phyloP scores from a whole-genome alignment of 139 green algal species.

The Volvox reticuliferus region DNA sequence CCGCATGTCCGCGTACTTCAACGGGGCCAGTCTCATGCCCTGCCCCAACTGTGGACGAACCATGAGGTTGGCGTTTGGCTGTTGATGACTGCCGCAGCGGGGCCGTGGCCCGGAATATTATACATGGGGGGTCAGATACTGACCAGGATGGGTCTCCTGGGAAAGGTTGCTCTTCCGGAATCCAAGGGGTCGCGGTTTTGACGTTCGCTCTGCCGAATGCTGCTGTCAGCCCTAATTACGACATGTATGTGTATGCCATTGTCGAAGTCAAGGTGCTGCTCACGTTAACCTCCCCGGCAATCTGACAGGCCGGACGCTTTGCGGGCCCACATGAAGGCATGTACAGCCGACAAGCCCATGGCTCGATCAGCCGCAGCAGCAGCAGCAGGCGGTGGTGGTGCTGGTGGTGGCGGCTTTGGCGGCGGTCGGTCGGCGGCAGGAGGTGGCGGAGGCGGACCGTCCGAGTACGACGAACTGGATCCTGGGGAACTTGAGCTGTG shows the following conservation, averaged over 20 bases:
- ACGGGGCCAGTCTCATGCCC: slow-evolving; percentile 45
- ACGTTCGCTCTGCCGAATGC: too few relatives aligned
- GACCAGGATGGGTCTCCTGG: too few relatives aligned
- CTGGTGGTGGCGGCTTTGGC: background rate
- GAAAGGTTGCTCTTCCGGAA: too few relatives aligned
- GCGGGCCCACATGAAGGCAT: slow-evolving; percentile 60
- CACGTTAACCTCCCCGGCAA: background rate
- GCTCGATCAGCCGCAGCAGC: background rate
- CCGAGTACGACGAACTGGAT: slow-evolving; percentile 47
- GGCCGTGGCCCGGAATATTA: too few relatives aligned
- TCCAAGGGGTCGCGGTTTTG: too few relatives aligned
- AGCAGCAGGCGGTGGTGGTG: background rate
- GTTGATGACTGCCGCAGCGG: too few relatives aligned
- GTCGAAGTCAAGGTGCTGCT: too few relatives aligned
- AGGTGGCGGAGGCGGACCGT: background rate
- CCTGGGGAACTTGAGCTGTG: slow-evolving; percentile 47
- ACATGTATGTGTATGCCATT: too few relatives aligned
- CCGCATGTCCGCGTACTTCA: slow-evolving; percentile 61
- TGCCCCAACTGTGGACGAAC: slow-evolving; percentile 60
- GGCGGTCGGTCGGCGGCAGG: background rate
- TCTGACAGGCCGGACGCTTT: slow-evolving; percentile 55
- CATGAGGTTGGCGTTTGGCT: slow-evolving; percentile 45
- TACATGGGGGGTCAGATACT: too few relatives aligned
- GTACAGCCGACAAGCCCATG: slow-evolving; percentile 33
- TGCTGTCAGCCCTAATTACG: too few relatives aligned